Evolutionary conservation across 192 early-diverging fungal species (phyloP).

Genomic region (Geosiphon pyriformis): DNA sequence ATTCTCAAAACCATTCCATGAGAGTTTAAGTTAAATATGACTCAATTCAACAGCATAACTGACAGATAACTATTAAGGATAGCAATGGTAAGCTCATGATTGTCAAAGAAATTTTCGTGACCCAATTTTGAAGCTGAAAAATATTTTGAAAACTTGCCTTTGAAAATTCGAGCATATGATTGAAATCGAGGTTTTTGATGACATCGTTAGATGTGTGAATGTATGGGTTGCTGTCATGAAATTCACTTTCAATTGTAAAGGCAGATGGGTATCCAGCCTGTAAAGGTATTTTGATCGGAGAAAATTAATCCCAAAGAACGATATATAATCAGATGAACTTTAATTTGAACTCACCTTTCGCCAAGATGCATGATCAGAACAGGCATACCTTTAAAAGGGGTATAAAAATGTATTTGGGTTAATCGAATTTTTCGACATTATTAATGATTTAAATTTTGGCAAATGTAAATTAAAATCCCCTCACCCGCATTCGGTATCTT

Average conservation of each 20-base stretch:
- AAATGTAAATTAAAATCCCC: constrained; percentile 26
- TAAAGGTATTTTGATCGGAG: not conserved
- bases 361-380: constrained; percentile 92
- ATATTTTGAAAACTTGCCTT: constrained; percentile 44
- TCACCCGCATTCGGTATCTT: constrained; percentile 82
- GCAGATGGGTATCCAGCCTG: constrained; percentile 77
- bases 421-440: no score
- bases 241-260: constrained; percentile 74
- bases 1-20: no score
- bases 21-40: constrained; percentile 31
- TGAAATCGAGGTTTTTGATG: constrained; percentile 69
- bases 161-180: constrained; percentile 86
- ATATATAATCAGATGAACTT: no score
- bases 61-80: constrained; percentile 40
- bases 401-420: no score
- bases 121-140: not conserved
- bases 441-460: no score
- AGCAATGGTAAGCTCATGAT: not conserved
- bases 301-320: no score
- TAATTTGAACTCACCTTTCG: constrained; percentile 36
- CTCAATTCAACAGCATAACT: constrained; percentile 84
- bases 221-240: constrained; percentile 66
- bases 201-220: constrained; percentile 83
- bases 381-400: constrained; percentile 28
- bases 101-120: not conserved